These are phyloP conservation scores for Combretum micranthum DNA, from an alignment of 345 rosid genomes.

Conservation along the genomic window DNA sequence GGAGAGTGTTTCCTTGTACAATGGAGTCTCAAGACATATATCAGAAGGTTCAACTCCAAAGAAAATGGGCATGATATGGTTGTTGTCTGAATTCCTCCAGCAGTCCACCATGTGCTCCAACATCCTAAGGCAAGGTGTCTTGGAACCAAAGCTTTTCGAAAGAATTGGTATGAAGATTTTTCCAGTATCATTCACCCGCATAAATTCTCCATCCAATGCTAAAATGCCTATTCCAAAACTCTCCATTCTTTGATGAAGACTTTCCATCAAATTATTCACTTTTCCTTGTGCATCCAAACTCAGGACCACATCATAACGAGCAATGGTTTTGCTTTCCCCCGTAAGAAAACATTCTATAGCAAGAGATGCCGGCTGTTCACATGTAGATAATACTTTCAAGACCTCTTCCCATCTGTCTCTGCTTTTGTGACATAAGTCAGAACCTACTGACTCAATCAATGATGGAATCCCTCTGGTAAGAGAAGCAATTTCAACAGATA, in stretches of 20 bases:
- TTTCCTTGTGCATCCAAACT: neutral
- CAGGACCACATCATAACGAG: neutral
- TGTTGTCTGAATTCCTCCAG: neutral
- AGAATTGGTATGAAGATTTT: constrained; percentile 5
- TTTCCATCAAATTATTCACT: neutral
- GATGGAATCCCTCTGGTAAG: neutral
- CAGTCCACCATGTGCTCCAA: constrained; percentile 9
- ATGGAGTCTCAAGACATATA: neutral
- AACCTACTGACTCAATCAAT: neutral
- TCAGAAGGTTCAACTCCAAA: constrained; percentile 4
- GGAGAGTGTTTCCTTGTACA: neutral
- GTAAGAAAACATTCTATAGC: constrained; percentile 11
- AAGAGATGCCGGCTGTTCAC: constrained; percentile 4
- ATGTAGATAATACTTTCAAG: neutral
- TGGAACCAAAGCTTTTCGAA: constrained; percentile 6
- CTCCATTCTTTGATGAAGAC: constrained; percentile 1
- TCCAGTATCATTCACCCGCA: no score
- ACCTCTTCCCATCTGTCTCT: neutral
- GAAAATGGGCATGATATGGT: constrained; percentile 8
- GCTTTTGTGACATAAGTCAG: neutral
- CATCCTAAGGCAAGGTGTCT: constrained; percentile 7
- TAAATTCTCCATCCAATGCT: no score
- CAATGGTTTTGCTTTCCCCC: neutral
- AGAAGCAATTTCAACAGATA: neutral
- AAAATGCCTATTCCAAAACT: neutral